phyloP scores from a whole-genome alignment of 2,329 filamentous ascomycete genomes.

The Monilinia fructigena region DNA sequence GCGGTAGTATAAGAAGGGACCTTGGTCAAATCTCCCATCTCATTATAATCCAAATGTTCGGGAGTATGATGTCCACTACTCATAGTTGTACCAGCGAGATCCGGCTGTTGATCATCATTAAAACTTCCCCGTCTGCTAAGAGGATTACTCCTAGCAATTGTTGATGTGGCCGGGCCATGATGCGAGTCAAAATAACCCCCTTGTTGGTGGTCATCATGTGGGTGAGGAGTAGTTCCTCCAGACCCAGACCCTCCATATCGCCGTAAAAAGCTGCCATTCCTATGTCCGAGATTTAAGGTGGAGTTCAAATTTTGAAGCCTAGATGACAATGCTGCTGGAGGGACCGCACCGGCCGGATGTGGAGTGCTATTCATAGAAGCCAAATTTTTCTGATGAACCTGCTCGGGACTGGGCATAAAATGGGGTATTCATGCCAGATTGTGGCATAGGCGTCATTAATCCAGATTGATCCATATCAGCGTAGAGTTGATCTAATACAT shows the following conservation, averaged over 20 bases:
- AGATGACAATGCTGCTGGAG: constrained; percentile 58
- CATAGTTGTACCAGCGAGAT: constrained; percentile 44
- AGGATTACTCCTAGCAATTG: constrained; percentile 38
- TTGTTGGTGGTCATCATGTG: constrained; percentile 24
- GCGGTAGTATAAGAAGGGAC: constrained; percentile 78
- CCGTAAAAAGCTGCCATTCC: constrained; percentile 39
- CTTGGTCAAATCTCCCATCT: constrained; percentile 65
- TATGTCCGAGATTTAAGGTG: constrained; percentile 59
- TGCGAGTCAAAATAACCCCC: constrained; percentile 32
- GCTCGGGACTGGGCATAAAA: constrained; percentile 69
- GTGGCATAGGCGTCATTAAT: constrained; percentile 71
- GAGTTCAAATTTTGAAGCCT: constrained; percentile 69
- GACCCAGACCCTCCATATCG: constrained; percentile 37
- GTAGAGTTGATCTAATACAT: constrained; percentile 86
- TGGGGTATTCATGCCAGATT: constrained; percentile 78
- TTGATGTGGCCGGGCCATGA: constrained; percentile 24
- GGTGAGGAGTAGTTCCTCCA: constrained; percentile 40
- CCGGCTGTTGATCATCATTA: constrained; percentile 13
- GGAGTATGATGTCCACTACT: constrained; percentile 54
- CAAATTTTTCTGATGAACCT: constrained; percentile 81
- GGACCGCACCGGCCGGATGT: constrained; percentile 44
- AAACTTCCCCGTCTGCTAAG: constrained; percentile 46
- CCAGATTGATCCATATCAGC: constrained; percentile 79
- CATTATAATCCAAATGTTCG: constrained; percentile 56
- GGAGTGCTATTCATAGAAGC: constrained; percentile 54